Evolutionary conservation across 495 filamentous ascomycete genomes (phyloP), one percentile per base, ranked within the genome.

Genomic region (Hypoxylon subgilvum): DNA sequence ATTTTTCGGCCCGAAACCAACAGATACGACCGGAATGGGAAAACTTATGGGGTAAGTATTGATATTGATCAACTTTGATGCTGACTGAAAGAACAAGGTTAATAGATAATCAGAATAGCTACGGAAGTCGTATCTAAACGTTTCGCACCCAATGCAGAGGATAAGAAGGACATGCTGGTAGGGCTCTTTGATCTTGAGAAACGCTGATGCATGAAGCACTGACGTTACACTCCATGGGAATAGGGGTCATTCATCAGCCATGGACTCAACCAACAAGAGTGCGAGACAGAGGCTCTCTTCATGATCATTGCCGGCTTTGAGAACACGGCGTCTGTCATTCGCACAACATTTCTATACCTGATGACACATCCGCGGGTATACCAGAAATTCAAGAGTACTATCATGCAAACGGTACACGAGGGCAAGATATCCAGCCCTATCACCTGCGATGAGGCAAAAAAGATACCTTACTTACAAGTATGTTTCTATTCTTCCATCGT

Each of bases 351-450:
- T 43, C 68, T 76, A 25, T 80, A 82, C 56, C 64, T 87, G 16
- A 59, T 84, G 13, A 67, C 70, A 3, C 66, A 76, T 30, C 69
- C 74, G 2, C 53, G 60, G 0, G 72, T 80, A 2, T 86, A 84
- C 53, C 69, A 74, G 12, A 77, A 88, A 64, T 47, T 87, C 82
- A 72, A 89, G 78, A 69, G 88, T 84, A 34, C 80, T 79, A 64
- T 94, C 87, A 8, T 74, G 78, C 13, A 92, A 75, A 27, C 77
- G 68, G 36, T 75, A 72, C 30, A 8, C 4, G 31, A 90, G 83
- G 41, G 90, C 81, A 66, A 31, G 19, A 53, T 75, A 71, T 56
- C 86, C 71, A 57, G 87, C 84, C 65, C 90, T 71, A 65, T 87
- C 72, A 53, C 43, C 1, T 18, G 89, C 85, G 49, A 89, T 66